A percentile compares a stretch with the other conserved stretches of the same genome.
phyloP scores from a whole-genome alignment of 371 early-diverging fungal genomes.

The Quaeritorhiza haematococci region DNA sequence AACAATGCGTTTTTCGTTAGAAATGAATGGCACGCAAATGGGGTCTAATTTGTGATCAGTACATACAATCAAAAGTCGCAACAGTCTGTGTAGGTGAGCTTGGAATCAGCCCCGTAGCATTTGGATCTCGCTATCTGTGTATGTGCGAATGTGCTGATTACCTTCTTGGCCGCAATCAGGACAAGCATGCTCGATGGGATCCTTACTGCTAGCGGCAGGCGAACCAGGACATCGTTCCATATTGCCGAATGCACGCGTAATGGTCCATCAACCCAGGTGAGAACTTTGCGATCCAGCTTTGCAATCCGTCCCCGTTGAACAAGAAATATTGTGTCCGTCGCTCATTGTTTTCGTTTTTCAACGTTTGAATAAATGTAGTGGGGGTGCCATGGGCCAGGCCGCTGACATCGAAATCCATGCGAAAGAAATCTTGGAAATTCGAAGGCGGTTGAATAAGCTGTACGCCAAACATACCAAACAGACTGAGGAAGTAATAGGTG shows the following conservation, averaged over 20 bases:
- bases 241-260: conserved; percentile 88
- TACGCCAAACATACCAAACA: conserved; percentile 85
- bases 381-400: conserved; percentile 95
- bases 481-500: conserved; percentile 77
- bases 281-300: background rate
- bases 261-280: conserved; percentile 91
- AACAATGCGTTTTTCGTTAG: too few relatives aligned
- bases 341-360: background rate
- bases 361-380: conserved; percentile 38
- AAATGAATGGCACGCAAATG: too few relatives aligned
- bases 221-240: conserved; percentile 82
- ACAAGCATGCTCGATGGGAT: conserved; percentile 97
- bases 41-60: too few relatives aligned
- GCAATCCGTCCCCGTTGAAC: background rate
- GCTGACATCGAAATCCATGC: conserved; percentile 97
- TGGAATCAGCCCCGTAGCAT: too few relatives aligned
- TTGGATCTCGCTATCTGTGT: too few relatives aligned
- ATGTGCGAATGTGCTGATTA: too few relatives aligned
- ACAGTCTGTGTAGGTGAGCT: too few relatives aligned
- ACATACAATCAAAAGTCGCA: too few relatives aligned
- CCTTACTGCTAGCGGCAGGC: conserved; percentile 80
- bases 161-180: conserved; percentile 40
- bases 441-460: conserved; percentile 81
- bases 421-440: conserved; percentile 83
- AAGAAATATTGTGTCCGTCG: background rate